Evolutionary conservation across 75 land plant genomes (phyloP).

Genomic region (Pinus albicaulis): DNA sequence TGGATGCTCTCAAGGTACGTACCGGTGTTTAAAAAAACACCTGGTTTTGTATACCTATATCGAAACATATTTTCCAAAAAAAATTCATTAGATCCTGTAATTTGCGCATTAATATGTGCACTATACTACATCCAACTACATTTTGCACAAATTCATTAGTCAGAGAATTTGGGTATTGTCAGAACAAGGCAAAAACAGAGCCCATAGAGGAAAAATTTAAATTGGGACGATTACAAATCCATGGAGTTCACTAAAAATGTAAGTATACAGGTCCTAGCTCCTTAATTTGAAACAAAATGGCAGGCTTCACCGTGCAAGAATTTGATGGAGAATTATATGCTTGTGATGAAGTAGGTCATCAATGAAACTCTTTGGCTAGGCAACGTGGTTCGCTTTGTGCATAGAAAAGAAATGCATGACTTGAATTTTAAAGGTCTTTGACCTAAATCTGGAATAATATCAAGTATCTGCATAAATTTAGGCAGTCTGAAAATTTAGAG

Average conservation of each 20-base stretch:
- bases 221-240: conserved; percentile 87
- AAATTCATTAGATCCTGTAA: no score
- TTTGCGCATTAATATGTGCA: no score
- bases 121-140: no score
- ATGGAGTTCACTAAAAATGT: conserved; percentile 92
- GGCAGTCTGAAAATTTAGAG: not conserved
- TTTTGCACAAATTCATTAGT: no score
- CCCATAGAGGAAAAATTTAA: conserved; percentile 25
- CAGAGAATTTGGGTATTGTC: conserved; percentile 49
- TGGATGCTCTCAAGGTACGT: conserved; percentile 58
- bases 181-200: conserved; percentile 37
- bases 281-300: no score
- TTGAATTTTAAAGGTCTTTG: conserved; percentile 53
- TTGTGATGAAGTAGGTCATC: conserved; percentile 56
- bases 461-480: not conserved
- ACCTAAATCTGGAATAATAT: no score
- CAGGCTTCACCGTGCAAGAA: not conserved
- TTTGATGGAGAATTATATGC: not conserved
- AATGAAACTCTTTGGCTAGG: conserved; percentile 89
- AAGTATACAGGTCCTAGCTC: conserved; percentile 1
- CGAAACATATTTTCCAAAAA: not conserved
- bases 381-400: conserved; percentile 79
- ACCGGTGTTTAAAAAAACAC: not conserved
- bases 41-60: not conserved
- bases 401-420: conserved; percentile 67